Percentiles rank a stretch among this genome's conserved stretches.
Conservation (phyloP, 202 grass and related monocot genomes). For the Miscanthus sacchariflorus region DNA sequence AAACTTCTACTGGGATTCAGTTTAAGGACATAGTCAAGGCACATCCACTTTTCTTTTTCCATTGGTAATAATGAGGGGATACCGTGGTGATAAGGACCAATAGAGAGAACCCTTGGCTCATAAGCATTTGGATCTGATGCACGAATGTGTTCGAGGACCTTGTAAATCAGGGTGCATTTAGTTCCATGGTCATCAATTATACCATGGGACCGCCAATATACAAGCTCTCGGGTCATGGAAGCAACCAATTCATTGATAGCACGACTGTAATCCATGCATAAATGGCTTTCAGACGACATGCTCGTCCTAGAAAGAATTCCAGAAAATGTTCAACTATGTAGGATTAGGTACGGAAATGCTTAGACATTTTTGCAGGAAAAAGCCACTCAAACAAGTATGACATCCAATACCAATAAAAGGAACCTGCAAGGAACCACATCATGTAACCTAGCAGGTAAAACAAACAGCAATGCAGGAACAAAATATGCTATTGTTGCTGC, state of each 20-base stretch:
- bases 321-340: no score
- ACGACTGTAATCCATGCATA: neutral
- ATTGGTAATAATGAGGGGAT: neutral
- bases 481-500: no score
- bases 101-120: neutral
- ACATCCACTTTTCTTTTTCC: conserved; percentile 19
- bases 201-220: neutral
- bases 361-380: no score
- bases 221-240: neutral
- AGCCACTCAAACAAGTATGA: no score
- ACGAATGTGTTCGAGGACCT: neutral
- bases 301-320: neutral
- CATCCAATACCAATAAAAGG: no score
- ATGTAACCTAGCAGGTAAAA: no score
- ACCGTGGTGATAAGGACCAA: neutral
- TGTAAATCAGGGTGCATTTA: neutral
- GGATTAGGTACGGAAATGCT: no score
- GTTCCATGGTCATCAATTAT: neutral
- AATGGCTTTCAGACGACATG: neutral
- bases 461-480: no score
- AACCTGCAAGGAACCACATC: no score
- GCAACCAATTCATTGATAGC: neutral
- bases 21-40: neutral
- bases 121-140: conserved; percentile 20
- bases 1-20: neutral